phyloP scores from a whole-genome alignment of 352 stramenopile genomes.

The Globisporangium paddicum region DNA sequence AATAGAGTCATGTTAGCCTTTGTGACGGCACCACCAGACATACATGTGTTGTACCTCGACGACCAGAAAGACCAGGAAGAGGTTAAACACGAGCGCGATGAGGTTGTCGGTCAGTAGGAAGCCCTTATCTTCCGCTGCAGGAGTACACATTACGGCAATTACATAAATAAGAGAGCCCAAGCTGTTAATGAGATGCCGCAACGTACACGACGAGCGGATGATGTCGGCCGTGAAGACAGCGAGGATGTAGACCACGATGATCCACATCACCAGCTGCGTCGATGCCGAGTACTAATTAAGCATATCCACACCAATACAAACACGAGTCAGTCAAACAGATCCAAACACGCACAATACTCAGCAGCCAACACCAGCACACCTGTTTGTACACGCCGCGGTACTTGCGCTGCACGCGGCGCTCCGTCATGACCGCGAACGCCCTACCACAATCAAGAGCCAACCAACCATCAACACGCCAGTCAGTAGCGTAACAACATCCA shows the following conservation, averaged over 20 bases:
- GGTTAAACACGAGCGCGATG: constrained; percentile 13
- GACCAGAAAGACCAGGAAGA: constrained; percentile 17
- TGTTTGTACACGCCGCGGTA: constrained; percentile 58
- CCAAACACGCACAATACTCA: neutral
- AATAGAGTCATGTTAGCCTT: neutral
- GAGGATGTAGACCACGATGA: constrained; percentile 53
- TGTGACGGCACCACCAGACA: constrained; percentile 11
- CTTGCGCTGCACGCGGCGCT: constrained; percentile 41
- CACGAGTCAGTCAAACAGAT: neutral
- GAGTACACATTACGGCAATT: neutral
- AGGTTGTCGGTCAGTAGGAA: constrained; percentile 9
- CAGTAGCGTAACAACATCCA: neutral
- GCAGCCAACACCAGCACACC: constrained; percentile 10
- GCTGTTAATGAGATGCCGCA: neutral
- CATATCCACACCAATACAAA: neutral
- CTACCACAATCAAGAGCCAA: neutral
- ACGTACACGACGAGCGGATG: constrained; percentile 9
- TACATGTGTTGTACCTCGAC: constrained; percentile 9
- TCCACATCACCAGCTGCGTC: constrained; percentile 44
- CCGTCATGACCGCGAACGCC: constrained; percentile 51
- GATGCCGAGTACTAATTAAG: constrained; percentile 36
- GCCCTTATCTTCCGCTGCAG: constrained; percentile 4
- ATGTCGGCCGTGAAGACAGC: constrained; percentile 32
- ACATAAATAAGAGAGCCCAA: neutral
- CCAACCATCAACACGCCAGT: neutral